These are phyloP conservation scores for Nicotiana sylvestris DNA, from an alignment of 257 asterid genomes.

Conservation along the genomic window DNA sequence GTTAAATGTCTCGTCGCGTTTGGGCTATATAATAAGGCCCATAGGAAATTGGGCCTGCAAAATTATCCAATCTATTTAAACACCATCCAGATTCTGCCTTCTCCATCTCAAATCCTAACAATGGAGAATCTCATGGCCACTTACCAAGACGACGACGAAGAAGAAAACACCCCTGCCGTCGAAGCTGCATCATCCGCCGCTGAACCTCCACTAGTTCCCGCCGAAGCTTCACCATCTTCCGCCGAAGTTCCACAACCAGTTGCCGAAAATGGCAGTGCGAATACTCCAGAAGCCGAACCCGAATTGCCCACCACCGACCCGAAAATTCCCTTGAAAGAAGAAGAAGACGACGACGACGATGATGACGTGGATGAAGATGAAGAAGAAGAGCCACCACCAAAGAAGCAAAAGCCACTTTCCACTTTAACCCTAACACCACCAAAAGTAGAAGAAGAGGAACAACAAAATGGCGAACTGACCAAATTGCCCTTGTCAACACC, in stretches of 20 bases:
- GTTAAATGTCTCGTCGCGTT: too few species aligned
- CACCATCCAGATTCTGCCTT: not conserved
- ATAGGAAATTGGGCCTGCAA: not conserved
- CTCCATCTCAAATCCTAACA: not conserved
- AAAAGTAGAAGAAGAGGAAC: not conserved
- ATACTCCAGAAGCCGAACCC: slow-evolving; percentile 19
- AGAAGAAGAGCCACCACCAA: slow-evolving; percentile 48
- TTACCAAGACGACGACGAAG: slow-evolving; percentile 41
- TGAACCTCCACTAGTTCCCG: not conserved
- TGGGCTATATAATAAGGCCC: not conserved
- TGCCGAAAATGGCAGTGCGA: not conserved
- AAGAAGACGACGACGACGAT: slow-evolving; percentile 39
- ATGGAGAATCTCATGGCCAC: slow-evolving; percentile 60
- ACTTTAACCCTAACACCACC: slow-evolving; percentile 11
- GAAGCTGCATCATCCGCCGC: not conserved
- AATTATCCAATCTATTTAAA: not conserved
- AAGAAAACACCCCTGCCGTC: slow-evolving; percentile 6
- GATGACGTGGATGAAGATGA: slow-evolving; percentile 43
- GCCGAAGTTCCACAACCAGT: not conserved
- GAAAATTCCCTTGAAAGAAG: slow-evolving; percentile 21
- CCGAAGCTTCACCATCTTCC: slow-evolving; percentile 22
- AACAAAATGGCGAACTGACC: slow-evolving; percentile 17
- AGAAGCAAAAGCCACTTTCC: slow-evolving; percentile 60
- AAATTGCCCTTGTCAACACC: slow-evolving; percentile 32
- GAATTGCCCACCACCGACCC: not conserved